Evolutionary conservation across 2,329 filamentous ascomycete species (phyloP).

Genomic region (Colletotrichum sublineola): DNA sequence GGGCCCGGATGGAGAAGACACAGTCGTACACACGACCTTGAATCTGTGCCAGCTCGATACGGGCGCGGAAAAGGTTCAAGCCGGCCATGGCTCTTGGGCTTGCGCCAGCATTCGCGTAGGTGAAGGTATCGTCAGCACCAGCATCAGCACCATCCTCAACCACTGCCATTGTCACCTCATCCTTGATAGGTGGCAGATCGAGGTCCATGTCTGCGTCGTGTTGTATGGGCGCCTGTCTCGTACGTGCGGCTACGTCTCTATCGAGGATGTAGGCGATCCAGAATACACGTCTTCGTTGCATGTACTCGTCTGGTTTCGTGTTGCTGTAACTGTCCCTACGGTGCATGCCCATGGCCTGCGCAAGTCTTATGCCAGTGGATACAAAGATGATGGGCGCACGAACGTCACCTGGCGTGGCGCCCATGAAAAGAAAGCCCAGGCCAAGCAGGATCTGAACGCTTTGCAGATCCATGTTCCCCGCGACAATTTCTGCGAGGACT

Average conservation of each 20-base stretch:
- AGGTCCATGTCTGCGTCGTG: no score
- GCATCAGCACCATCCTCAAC: no score
- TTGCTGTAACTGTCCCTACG: neutral
- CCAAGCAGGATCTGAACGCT: conserved; percentile 7
- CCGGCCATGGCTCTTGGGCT: no score
- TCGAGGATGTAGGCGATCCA: conserved; percentile 15
- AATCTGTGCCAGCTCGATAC: no score
- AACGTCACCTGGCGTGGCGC: conserved; percentile 6
- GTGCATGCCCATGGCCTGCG: conserved; percentile 14
- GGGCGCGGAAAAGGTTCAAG: no score
- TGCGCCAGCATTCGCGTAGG: no score
- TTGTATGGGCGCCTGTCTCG: conserved; percentile 4
- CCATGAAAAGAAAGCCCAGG: conserved; percentile 9
- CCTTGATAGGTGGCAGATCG: no score
- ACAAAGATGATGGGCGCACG: conserved; percentile 11
- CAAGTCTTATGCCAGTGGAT: conserved; percentile 4
- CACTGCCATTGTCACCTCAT: no score
- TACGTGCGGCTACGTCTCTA: neutral
- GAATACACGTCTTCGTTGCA: conserved; percentile 15
- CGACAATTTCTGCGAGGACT: neutral
- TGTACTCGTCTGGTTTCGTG: neutral
- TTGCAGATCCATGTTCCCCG: conserved; percentile 2
- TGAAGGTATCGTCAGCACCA: no score
- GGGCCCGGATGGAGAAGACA: no score
- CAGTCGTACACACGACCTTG: no score